A percentile compares a stretch with the other conserved stretches of the same genome.
phyloP scores from a whole-genome alignment of 2,329 filamentous ascomycete species.

The Fusarium pseudograminearum region DNA sequence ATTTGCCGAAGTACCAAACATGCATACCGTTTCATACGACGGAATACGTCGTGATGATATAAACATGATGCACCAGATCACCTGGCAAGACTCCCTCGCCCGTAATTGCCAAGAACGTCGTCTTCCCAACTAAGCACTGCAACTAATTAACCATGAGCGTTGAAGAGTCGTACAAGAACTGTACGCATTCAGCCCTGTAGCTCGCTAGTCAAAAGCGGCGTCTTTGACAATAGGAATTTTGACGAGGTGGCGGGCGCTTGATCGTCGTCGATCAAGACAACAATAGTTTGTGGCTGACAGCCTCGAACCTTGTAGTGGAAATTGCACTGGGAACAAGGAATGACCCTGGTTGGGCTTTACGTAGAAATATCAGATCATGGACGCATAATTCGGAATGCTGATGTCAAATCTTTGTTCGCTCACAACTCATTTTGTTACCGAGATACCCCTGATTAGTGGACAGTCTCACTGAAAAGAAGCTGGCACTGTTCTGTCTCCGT shows the following conservation, averaged over 20 bases:
- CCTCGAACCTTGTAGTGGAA: neutral
- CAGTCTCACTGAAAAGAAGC: neutral
- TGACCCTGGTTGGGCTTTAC: too few species aligned
- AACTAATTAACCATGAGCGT: neutral
- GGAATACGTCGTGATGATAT: neutral
- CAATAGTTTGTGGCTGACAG: neutral
- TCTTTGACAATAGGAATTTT: neutral
- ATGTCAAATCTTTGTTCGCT: neutral
- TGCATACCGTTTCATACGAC: neutral
- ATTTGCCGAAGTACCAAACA: too few species aligned
- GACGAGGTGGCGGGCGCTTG: neutral
- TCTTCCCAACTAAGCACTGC: neutral
- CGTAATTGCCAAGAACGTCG: neutral
- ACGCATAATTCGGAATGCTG: neutral
- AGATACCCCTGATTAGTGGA: neutral
- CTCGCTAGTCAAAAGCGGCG: neutral
- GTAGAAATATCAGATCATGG: neutral
- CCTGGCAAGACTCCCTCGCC: neutral
- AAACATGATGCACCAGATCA: neutral
- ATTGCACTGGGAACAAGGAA: neutral
- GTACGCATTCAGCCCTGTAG: neutral
- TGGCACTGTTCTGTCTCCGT: neutral
- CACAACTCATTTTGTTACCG: neutral
- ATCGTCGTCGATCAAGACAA: neutral
- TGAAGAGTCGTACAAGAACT: neutral